These are phyloP conservation scores for Verticillium nonalfalfae DNA, from an alignment of 2,329 filamentous ascomycete genomes.

Conservation along the genomic window DNA sequence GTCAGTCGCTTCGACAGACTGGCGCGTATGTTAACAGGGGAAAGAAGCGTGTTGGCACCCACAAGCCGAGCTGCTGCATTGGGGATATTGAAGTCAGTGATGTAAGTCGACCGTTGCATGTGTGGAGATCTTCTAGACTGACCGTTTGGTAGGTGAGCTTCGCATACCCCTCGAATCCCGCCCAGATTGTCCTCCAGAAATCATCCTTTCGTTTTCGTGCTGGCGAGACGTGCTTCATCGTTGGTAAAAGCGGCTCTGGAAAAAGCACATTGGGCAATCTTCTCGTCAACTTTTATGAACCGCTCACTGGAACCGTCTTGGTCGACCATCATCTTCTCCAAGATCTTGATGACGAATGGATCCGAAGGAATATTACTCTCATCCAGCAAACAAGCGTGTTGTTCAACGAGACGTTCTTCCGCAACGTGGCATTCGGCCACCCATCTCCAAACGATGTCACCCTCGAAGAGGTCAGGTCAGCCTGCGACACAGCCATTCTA, in stretches of 20 bases:
- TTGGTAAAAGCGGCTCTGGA: constrained; percentile 83
- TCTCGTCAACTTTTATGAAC: constrained; percentile 70
- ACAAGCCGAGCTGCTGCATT: constrained; percentile 37
- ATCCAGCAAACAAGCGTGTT: constrained; percentile 77
- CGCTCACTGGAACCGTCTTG: constrained; percentile 56
- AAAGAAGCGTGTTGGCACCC: constrained; percentile 19
- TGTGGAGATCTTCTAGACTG: background rate
- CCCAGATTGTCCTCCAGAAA: constrained; percentile 51
- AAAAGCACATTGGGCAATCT: constrained; percentile 86
- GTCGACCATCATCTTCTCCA: constrained; percentile 61
- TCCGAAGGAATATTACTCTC: constrained; percentile 70
- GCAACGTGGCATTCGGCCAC: constrained; percentile 72
- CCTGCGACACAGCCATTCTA: constrained; percentile 63
- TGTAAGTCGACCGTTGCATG: constrained; percentile 36
- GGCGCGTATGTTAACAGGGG: constrained; percentile 9
- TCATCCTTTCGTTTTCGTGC: constrained; percentile 65
- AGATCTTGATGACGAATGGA: constrained; percentile 61
- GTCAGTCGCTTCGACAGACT: constrained; percentile 42
- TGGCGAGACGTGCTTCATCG: constrained; percentile 69
- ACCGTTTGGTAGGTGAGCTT: constrained; percentile 63
- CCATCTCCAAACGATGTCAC: constrained; percentile 39
- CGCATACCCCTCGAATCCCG: constrained; percentile 67
- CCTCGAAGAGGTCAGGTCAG: constrained; percentile 49
- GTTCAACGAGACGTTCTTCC: constrained; percentile 73
- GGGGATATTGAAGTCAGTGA: constrained; percentile 66